Evolutionary conservation across 108 stramenopile genomes (phyloP).

Genomic region (Mediolabrus comicus): DNA sequence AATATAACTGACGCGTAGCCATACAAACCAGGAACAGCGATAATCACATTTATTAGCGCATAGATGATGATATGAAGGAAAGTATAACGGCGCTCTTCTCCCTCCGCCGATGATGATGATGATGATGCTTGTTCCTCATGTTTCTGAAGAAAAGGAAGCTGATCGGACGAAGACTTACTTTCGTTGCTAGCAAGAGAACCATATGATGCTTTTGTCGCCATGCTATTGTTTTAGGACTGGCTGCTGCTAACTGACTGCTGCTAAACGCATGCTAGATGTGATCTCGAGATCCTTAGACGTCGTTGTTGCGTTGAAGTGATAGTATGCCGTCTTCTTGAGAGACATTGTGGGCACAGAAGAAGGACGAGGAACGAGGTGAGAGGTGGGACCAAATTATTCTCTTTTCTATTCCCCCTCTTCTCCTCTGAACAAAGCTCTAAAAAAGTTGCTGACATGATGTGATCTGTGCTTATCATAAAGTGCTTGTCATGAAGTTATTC

Average conservation of each 20-base stretch:
- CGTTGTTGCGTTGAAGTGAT: too few relatives aligned
- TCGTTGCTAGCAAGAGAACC: neutral
- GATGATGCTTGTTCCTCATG: neutral
- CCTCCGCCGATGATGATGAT: neutral
- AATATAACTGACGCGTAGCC: conserved; percentile 90
- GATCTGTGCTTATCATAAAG: neutral
- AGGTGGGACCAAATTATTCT: too few relatives aligned
- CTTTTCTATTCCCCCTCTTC: too few relatives aligned
- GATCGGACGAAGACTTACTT: neutral
- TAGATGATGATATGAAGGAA: conserved; percentile 40
- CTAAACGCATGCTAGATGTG: too few relatives aligned
- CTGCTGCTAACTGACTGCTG: too few relatives aligned
- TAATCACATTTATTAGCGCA: conserved; percentile 66
- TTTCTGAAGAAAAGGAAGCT: neutral
- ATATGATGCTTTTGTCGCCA: neutral
- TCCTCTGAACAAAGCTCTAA: neutral
- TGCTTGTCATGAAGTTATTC: too few relatives aligned
- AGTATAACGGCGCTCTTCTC: conserved; percentile 6
- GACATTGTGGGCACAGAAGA: too few relatives aligned
- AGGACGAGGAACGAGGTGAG: too few relatives aligned
- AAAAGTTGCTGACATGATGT: neutral
- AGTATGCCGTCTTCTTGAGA: too few relatives aligned
- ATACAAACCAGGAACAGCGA: conserved; percentile 73
- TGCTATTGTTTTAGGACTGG: too few relatives aligned
- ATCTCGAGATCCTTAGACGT: too few relatives aligned